Percentiles rank a stretch among this genome's conserved stretches.
phyloP scores from a whole-genome alignment of 2,329 filamentous ascomycete genomes.

The Colletotrichum brevisporum region DNA sequence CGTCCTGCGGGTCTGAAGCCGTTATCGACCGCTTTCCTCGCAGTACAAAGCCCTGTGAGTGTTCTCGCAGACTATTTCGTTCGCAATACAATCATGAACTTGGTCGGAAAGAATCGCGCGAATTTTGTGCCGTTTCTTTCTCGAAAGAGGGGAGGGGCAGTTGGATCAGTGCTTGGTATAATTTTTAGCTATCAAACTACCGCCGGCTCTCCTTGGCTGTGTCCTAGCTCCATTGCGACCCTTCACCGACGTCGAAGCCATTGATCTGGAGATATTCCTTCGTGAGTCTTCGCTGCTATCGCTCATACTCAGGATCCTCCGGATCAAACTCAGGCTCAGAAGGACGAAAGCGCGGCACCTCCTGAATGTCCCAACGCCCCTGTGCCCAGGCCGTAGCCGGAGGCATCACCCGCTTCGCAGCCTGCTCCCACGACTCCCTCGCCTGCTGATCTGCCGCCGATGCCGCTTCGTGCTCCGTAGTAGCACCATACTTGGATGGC shows the following conservation, averaged over 20 bases:
- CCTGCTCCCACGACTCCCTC: conserved; percentile 39
- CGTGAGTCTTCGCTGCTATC: background rate
- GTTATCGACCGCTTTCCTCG: too few species aligned
- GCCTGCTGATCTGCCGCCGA: conserved; percentile 37
- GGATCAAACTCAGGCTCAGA: background rate
- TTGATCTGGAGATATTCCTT: background rate
- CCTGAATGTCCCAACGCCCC: conserved; percentile 43
- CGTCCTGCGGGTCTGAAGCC: too few species aligned
- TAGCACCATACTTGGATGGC: conserved; percentile 5
- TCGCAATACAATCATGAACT: too few species aligned
- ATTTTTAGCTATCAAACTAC: too few species aligned
- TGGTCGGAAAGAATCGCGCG: too few species aligned
- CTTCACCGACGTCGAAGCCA: background rate
- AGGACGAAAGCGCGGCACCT: background rate
- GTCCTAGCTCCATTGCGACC: background rate
- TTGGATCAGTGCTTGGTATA: too few species aligned
- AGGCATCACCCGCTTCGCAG: conserved; percentile 39
- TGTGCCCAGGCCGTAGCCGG: conserved; percentile 42
- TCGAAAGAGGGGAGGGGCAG: too few species aligned
- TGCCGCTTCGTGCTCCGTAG: conserved; percentile 36
- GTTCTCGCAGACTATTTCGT: too few species aligned
- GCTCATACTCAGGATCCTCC: background rate
- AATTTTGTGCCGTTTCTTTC: too few species aligned
- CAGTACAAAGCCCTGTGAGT: too few species aligned
- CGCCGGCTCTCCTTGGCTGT: too few species aligned